Base-by-base conservation (phyloP, 805 yeast species). In the Zygoascus biomembranicola region DNA sequence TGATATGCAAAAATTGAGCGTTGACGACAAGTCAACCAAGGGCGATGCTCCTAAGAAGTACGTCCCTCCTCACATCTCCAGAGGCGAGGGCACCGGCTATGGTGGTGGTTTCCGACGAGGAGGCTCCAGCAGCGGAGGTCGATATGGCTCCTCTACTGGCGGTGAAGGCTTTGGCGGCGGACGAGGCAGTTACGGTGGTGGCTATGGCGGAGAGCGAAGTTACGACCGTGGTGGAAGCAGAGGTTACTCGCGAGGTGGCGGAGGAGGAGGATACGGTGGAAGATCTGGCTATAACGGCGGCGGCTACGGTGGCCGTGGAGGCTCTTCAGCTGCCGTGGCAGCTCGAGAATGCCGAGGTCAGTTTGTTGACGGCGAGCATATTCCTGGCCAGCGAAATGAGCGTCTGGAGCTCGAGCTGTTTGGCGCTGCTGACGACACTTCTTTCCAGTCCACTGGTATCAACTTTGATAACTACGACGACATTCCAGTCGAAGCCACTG, bases 401-500 rank as follows among this genome's bases (percentile, higher is more conserved):
- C 75, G 76, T 55, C 65, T 84, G 61, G 99, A 94, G 75, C 63
- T 77, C 54, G 90, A 88, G 66, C 76, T 94, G 58, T 95, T 87
- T 64, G 99, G 99, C 65, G 75, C 78, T 49, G 78, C 77, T 51
- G 88, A 84, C 52, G 95, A 84, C 65, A 74, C 73, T 43, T 78
- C 76, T 58, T 78, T 89, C 63, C 97, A 87, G 77, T 83, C 95
- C 51, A 86, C 96, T 41, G 99, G 99, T 79, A 94, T 94, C 74
- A 94, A 94, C 77, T 94, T 94, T 67, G 99, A 95, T 73, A 90
- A 88, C 77, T 94, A 94, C 73, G 99, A 94, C 70, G 98, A 95
- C 56, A 94, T 94, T 60, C 99, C 99, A 57, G 97, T 94, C 59
- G 98, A 94, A 74, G 99, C 97, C 49, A 74, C 95, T 49, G 99